Percentiles rank a stretch among this genome's conserved stretches.
Conservation (phyloP, 768 basidiomycete genomes). For the Steccherinum ochraceum region DNA sequence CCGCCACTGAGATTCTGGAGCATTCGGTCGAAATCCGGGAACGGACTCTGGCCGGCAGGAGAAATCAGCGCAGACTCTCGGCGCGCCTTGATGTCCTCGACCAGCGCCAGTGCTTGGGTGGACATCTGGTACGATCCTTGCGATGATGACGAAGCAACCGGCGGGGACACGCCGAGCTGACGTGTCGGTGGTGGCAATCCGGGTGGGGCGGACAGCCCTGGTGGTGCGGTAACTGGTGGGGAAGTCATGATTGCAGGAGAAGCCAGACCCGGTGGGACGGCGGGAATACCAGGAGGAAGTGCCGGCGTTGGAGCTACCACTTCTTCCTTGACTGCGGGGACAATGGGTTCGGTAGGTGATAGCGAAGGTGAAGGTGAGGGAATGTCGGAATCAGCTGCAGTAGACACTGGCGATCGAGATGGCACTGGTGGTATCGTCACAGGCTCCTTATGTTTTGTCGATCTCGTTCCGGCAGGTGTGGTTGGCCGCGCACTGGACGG, state of each 20-base stretch:
- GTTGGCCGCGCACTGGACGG: conserved; percentile 40
- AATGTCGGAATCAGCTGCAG: conserved; percentile 42
- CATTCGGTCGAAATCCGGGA: conserved; percentile 87
- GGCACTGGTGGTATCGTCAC: conserved; percentile 32
- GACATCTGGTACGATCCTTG: conserved; percentile 81
- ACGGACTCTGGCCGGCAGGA: conserved; percentile 45
- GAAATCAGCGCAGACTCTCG: conserved; percentile 48
- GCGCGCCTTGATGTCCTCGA: conserved; percentile 77
- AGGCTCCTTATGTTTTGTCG: conserved; percentile 35
- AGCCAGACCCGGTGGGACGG: conserved; percentile 39
- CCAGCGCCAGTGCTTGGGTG: conserved; percentile 72
- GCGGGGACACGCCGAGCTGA: conserved; percentile 5
- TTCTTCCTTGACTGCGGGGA: conserved; percentile 25
- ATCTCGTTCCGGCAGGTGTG: conserved; percentile 37
- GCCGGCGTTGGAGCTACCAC: conserved; percentile 28
- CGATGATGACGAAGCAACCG: conserved; percentile 41
- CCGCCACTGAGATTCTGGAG: conserved; percentile 63
- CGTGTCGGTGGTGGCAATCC: conserved; percentile 37
- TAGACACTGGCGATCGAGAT: conserved; percentile 36
- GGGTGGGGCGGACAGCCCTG: conserved; percentile 53
- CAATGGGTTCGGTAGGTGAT: conserved; percentile 24
- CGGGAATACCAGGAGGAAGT: conserved; percentile 45
- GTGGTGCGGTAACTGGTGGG: conserved; percentile 34
- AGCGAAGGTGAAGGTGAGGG: background rate
- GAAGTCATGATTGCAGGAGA: conserved; percentile 42